Evolutionary conservation across 164 flowering plant species (phyloP).

Genomic region (Magnolia officinalis): DNA sequence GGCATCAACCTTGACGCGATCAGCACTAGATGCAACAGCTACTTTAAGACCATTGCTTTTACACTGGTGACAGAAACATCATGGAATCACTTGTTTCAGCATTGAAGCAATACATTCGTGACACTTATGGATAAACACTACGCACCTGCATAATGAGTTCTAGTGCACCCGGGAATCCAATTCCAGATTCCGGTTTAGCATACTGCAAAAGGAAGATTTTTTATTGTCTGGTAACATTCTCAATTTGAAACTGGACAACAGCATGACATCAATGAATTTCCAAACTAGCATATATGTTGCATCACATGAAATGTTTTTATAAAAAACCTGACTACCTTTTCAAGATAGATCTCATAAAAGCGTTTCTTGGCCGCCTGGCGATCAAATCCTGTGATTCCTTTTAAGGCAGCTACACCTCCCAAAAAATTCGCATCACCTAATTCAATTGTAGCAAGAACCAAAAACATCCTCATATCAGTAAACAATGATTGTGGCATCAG

Average conservation of each 20-base stretch:
- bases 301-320: neutral
- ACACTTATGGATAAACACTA: neutral
- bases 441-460: conserved; percentile 6
- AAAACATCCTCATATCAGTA: neutral
- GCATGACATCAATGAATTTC: neutral
- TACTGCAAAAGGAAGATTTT: conserved; percentile 42
- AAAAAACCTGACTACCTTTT: conserved; percentile 46
- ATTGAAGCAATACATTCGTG: neutral
- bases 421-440: conserved; percentile 94
- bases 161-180: conserved; percentile 94
- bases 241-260: conserved; percentile 2
- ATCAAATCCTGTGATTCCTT: conserved; percentile 70
- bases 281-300: neutral
- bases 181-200: conserved; percentile 91
- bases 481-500: no score
- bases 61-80: conserved; percentile 51
- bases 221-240: neutral
- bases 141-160: conserved; percentile 81
- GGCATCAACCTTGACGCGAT: conserved; percentile 91
- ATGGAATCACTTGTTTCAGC: conserved; percentile 10
- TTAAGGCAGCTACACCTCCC: conserved; percentile 88
- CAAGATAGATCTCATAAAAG: conserved; percentile 88
- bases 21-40: conserved; percentile 99
- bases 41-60: conserved; percentile 85
- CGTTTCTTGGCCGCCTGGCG: conserved; percentile 76